Percentiles rank a stretch among this genome's conserved stretches.
Conservation (phyloP, 2,329 filamentous ascomycete genomes). For the Aspergillus caelatus region DNA sequence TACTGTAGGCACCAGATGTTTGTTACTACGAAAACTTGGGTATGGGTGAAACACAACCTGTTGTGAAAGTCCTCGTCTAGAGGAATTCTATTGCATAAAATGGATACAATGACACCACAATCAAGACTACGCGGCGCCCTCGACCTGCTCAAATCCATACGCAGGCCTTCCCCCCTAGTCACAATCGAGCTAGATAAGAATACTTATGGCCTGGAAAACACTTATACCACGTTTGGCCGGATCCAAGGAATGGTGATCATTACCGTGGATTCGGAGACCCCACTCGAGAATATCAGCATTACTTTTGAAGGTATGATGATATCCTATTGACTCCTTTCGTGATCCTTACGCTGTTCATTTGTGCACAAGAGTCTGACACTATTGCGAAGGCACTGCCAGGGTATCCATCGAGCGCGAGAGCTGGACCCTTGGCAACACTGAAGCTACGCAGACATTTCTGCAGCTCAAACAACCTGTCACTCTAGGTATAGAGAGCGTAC, state of each 20-base stretch:
- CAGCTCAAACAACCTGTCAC: not conserved
- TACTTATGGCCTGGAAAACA: not conserved
- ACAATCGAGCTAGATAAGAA: not conserved
- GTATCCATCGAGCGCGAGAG: not conserved
- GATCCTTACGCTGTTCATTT: not conserved
- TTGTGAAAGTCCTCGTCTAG: not conserved
- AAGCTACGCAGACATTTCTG: not conserved
- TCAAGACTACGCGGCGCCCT: not conserved
- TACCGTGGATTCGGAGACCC: not conserved
- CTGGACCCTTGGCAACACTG: not conserved
- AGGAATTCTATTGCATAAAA: not conserved
- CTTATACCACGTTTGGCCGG: not conserved
- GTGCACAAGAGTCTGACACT: not conserved
- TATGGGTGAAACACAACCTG: not conserved
- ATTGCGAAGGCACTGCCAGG: not conserved
- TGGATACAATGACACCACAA: not conserved
- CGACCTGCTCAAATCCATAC: not conserved
- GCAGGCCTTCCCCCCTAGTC: not conserved
- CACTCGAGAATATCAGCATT: not conserved
- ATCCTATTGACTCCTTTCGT: fast-evolving
- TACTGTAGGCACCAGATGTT: not conserved
- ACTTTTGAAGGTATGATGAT: not conserved
- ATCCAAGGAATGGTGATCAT: not conserved
- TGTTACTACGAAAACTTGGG: not conserved
- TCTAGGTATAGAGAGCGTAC: not conserved